Conservation (phyloP, 1,139 yeast genomes). For the Yamadazyma trypodendri region DNA sequence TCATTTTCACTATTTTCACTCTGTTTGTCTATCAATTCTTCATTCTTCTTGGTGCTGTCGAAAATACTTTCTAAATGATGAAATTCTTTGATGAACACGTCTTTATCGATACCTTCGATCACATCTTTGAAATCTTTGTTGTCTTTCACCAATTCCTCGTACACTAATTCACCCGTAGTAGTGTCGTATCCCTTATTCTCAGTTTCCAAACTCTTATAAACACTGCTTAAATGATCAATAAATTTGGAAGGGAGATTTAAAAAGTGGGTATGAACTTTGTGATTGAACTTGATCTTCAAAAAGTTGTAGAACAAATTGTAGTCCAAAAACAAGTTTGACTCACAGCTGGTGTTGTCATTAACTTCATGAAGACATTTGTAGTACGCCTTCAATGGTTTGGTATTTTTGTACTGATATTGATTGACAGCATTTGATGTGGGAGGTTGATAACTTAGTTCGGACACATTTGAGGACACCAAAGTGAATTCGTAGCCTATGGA, state of each 20-base stretch:
- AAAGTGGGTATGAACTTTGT: conserved; percentile 21
- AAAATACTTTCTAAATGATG: conserved; percentile 24
- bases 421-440: conserved; percentile 12
- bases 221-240: conserved; percentile 13
- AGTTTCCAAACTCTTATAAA: conserved; percentile 20
- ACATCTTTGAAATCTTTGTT: conserved; percentile 21
- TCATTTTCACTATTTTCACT: not conserved
- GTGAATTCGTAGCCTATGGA: conserved; percentile 30
- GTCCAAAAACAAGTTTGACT: conserved; percentile 24
- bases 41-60: conserved; percentile 11
- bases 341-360: conserved; percentile 19
- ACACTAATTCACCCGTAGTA: conserved; percentile 27
- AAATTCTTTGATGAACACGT: conserved; percentile 33
- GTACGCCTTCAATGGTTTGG: conserved; percentile 27
- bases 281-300: conserved; percentile 29
- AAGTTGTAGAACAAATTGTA: conserved; percentile 26
- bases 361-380: conserved; percentile 20
- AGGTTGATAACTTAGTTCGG: conserved; percentile 17
- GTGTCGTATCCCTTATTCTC: conserved; percentile 20
- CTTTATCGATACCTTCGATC: conserved; percentile 22
- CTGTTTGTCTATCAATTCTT: conserved; percentile 2
- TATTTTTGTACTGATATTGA: conserved; percentile 21
- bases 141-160: conserved; percentile 23
- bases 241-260: conserved; percentile 17
- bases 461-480: conserved; percentile 33